Percentiles rank a stretch among this genome's conserved stretches.
These are phyloP conservation scores for Solanum hybrid DNA, from an alignment of 305 asterid species.

Conservation along the genomic window DNA sequence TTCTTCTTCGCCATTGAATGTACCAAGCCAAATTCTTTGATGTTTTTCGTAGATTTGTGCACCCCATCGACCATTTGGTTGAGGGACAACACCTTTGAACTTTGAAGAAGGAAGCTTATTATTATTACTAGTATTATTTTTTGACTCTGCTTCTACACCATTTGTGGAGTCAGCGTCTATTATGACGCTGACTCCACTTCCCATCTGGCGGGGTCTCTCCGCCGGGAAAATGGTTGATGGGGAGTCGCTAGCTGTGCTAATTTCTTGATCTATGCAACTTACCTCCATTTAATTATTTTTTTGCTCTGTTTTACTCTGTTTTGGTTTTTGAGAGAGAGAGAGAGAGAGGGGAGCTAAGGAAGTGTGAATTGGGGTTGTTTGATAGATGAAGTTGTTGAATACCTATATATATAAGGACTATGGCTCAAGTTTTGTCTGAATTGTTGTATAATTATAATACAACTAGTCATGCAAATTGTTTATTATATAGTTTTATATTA, in stretches of 20 bases:
- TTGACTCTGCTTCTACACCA: constrained; percentile 69
- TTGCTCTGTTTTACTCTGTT: neutral
- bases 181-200: constrained; percentile 57
- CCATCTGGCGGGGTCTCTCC: constrained; percentile 40
- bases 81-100: constrained; percentile 93
- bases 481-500: neutral
- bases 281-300: constrained; percentile 33
- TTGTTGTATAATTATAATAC: neutral
- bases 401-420: constrained; percentile 17
- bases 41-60: constrained; percentile 95
- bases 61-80: constrained; percentile 97
- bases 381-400: neutral
- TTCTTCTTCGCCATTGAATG: constrained; percentile 74
- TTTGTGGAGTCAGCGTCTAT: constrained; percentile 37
- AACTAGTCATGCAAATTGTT: constrained; percentile 6
- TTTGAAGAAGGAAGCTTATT: constrained; percentile 71
- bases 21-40: constrained; percentile 83
- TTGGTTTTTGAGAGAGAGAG: neutral
- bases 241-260: constrained; percentile 43
- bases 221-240: constrained; percentile 12
- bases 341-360: neutral
- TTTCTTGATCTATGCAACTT: constrained; percentile 45
- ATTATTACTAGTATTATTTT: neutral
- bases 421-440: constrained; percentile 2
- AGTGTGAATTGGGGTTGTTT: constrained; percentile 28